Base-by-base conservation (phyloP, 2,329 filamentous ascomycete genomes). In the Aureobasidium melanogenum region DNA sequence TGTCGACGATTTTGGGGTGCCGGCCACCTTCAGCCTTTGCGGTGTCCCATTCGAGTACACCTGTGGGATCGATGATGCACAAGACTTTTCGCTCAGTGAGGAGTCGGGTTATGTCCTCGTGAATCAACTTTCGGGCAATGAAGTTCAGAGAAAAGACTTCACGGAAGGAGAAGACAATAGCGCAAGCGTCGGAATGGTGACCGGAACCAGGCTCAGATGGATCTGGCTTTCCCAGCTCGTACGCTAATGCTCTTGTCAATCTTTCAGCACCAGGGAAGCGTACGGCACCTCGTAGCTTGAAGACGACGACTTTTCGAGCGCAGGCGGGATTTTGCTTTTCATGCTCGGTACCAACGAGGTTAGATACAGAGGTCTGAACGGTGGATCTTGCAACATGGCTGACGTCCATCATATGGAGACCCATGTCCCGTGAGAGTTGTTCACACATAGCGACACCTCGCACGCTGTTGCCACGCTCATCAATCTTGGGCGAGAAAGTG, bases 321-420 rank as follows among this genome's bases (percentile, higher is more conserved):
- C 62, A 63, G 32, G 63, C 58, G 5, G 15, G 12, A 17, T 47
- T 36, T 30, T 58, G 55, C 0, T 51, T 51, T 34, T 64, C 58
- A 17, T 63, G 58, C 12, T 63, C 48, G 26, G 62, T 61, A 14
- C 58, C 38, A 1, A 65, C 56, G 2, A 67, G 19, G 2, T 51
- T 64, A 28, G 64, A 64, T 19, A 67, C 64, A 4, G 46, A 56
- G 5, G 66, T 66, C 7, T 62, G 62, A 4, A 66, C 65, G 17
- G 65, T 67, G 3, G 66, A 66, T 41, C 66, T 60, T 19, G 66
- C 66, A 39, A 67, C 64, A 17, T 66, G 66, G 28, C 64, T 66
- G 30, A 66, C 63, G 30, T 67, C 66, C 66, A 67, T 67, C 64
- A 67, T 65, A 32, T 66, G 65, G 2, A 67, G 61, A 15, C 66